phyloP scores from a whole-genome alignment of 441 rosid genomes.

The Populus trichocarpa region DNA sequence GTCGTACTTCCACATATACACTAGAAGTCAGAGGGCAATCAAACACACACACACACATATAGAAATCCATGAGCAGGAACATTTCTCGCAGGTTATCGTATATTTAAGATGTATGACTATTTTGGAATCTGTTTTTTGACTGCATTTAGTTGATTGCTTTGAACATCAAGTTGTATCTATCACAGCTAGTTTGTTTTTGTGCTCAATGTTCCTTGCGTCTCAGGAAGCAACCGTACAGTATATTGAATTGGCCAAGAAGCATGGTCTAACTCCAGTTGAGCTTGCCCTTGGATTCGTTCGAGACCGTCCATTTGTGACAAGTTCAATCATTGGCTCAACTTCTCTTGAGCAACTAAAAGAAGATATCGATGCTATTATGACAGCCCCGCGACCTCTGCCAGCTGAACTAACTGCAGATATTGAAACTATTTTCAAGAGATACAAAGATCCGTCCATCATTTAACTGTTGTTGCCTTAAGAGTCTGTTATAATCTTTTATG shows the following conservation, averaged over 20 bases:
- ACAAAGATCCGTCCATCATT: conserved; percentile 69
- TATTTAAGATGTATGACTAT: background rate
- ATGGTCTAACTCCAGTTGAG: conserved; percentile 69
- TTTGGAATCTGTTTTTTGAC: background rate
- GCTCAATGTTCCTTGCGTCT: background rate
- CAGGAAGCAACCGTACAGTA: conserved; percentile 78
- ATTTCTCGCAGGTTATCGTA: background rate
- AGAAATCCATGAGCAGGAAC: background rate
- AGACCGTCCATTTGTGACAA: conserved; percentile 78
- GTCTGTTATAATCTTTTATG: background rate
- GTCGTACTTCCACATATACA: background rate
- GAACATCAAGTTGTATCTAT: background rate
- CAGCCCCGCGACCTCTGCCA: conserved; percentile 63
- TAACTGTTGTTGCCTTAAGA: conserved; percentile 13
- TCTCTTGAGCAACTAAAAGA: conserved; percentile 75
- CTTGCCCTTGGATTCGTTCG: conserved; percentile 76
- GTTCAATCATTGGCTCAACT: conserved; percentile 86
- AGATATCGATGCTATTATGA: conserved; percentile 70
- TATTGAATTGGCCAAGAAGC: conserved; percentile 63
- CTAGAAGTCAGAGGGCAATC: background rate
- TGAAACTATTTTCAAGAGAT: conserved; percentile 60
- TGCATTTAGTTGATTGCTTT: background rate
- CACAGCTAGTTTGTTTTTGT: background rate
- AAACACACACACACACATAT: background rate
- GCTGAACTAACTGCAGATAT: conserved; percentile 60